Conservation (phyloP, 305 asterid genomes). For the Fraxinus ornus region DNA sequence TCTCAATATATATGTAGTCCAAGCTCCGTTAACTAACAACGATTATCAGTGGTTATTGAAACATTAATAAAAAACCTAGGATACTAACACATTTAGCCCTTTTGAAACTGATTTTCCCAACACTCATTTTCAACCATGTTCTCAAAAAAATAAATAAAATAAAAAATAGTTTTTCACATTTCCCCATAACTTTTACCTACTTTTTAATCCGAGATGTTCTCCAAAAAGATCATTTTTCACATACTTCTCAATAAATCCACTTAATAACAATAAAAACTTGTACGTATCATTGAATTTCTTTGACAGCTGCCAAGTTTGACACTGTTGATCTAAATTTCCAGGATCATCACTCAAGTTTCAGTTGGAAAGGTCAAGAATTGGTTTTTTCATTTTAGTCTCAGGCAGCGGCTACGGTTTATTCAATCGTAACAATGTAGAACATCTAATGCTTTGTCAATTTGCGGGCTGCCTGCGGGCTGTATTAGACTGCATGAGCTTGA, state of each 20-base stretch:
- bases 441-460: neutral
- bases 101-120: neutral
- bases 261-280: neutral
- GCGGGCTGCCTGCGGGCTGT: neutral
- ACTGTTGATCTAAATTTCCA: neutral
- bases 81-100: neutral
- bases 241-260: too few species aligned
- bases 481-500: neutral
- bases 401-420: neutral
- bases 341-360: neutral
- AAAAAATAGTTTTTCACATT: too few species aligned
- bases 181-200: neutral
- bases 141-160: neutral
- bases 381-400: neutral
- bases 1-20: neutral
- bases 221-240: too few species aligned
- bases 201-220: too few species aligned
- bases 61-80: neutral
- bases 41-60: neutral
- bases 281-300: neutral
- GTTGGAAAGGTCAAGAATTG: neutral
- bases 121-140: neutral
- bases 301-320: neutral
- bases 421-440: neutral
- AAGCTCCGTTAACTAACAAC: neutral